Evolutionary conservation across 257 asterid species (phyloP).

Genomic region (Linderniella brevidens): DNA sequence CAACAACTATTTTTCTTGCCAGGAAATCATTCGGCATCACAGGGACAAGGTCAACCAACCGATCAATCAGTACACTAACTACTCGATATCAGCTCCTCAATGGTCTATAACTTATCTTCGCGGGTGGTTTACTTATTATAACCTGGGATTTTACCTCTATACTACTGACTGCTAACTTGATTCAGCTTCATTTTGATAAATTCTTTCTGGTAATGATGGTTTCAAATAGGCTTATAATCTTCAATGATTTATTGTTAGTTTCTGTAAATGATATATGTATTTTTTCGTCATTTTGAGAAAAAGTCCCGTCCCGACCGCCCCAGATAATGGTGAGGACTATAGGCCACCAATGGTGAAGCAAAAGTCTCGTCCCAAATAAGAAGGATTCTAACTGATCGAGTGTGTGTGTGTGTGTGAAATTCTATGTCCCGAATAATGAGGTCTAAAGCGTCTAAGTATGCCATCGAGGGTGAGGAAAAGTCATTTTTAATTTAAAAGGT

Average conservation of each 20-base stretch:
- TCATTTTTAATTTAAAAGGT: too few species aligned
- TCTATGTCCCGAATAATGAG: too few species aligned
- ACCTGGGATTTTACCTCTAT: conserved; percentile 2
- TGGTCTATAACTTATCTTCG: conserved; percentile 92
- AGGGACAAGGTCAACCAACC: conserved; percentile 93
- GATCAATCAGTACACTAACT: conserved; percentile 61
- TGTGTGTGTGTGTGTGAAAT: too few species aligned
- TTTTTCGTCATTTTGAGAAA: too few species aligned
- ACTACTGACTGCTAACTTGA: conserved; percentile 5
- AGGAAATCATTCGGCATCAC: conserved; percentile 95
- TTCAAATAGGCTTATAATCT: too few species aligned
- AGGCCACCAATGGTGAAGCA: too few species aligned
- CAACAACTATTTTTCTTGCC: conserved; percentile 12
- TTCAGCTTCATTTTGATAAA: neutral
- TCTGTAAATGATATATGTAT: neutral
- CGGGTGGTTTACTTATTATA: conserved; percentile 28
- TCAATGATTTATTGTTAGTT: neutral
- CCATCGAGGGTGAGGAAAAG: too few species aligned
- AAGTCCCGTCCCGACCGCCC: too few species aligned
- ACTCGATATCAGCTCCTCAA: conserved; percentile 91
- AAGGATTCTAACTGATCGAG: too few species aligned
- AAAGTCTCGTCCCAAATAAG: too few species aligned
- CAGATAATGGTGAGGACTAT: too few species aligned
- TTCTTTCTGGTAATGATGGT: conserved; percentile 1
- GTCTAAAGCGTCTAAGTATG: too few species aligned